Percentiles rank a stretch among this genome's conserved stretches.
phyloP scores from a whole-genome alignment of 176 grass and related monocot species.

The Musa troglodytarum region DNA sequence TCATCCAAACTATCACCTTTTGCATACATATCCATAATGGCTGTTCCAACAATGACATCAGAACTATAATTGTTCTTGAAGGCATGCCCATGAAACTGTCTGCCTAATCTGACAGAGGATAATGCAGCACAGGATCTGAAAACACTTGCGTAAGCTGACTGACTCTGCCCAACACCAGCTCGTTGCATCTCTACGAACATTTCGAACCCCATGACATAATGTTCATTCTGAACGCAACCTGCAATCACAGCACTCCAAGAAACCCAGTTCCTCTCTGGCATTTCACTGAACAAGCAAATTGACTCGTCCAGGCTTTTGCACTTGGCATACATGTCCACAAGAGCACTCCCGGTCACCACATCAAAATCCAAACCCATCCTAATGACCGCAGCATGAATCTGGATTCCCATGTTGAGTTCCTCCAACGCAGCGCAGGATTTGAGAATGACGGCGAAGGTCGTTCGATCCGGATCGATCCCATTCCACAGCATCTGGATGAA shows the following conservation, averaged over 20 bases:
- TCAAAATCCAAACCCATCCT: slow-evolving; percentile 52
- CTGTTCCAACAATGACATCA: slow-evolving; percentile 64
- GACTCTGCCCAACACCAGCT: slow-evolving; percentile 43
- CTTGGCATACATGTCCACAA: slow-evolving; percentile 81
- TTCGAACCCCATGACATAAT: slow-evolving; percentile 32
- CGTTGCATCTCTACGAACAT: slow-evolving; percentile 73
- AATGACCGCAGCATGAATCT: slow-evolving; percentile 36
- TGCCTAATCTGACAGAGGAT: slow-evolving; percentile 29
- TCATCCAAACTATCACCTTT: slow-evolving; percentile 52
- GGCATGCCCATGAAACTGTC: slow-evolving; percentile 65
- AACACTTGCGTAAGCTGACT: slow-evolving; percentile 69
- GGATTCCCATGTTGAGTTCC: slow-evolving; percentile 37
- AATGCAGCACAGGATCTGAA: slow-evolving; percentile 62
- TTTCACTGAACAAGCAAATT: slow-evolving; percentile 45
- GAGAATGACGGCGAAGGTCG: slow-evolving; percentile 49
- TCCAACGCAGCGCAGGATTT: slow-evolving; percentile 47
- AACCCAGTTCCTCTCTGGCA: slow-evolving; percentile 69
- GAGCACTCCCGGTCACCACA: slow-evolving; percentile 43
- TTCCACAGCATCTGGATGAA: slow-evolving; percentile 43
- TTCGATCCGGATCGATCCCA: slow-evolving; percentile 29
- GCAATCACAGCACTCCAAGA: slow-evolving; percentile 57
- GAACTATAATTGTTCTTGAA: slow-evolving; percentile 59
- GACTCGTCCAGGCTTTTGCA: slow-evolving; percentile 52
- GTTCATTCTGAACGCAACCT: slow-evolving; percentile 55
- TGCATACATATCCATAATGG: slow-evolving; percentile 75